Percentiles rank a stretch among this genome's conserved stretches.
These are phyloP conservation scores for Heterobasidion irregulare DNA, from an alignment of 1,284 basidiomycete genomes.

Conservation along the genomic window DNA sequence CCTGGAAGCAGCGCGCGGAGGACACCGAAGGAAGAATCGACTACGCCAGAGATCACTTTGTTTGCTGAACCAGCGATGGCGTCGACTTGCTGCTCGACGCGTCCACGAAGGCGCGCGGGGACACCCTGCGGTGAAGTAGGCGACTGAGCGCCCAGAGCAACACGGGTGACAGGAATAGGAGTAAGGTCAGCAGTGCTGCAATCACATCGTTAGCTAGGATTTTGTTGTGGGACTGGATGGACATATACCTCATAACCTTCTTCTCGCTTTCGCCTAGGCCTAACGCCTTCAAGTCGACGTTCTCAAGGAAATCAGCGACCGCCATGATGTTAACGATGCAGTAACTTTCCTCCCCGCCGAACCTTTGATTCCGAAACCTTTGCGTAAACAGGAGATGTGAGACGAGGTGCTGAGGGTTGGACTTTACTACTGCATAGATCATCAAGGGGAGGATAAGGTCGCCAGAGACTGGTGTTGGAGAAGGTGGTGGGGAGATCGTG, in stretches of 20 bases:
- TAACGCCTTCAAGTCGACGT: constrained; percentile 78
- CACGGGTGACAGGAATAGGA: constrained; percentile 55
- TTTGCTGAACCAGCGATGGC: constrained; percentile 78
- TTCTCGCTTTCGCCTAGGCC: constrained; percentile 66
- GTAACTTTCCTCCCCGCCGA: constrained; percentile 82
- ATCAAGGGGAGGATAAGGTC: constrained; percentile 84
- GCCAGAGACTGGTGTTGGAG: constrained; percentile 49
- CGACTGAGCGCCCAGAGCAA: constrained; percentile 16
- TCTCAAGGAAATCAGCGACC: constrained; percentile 89
- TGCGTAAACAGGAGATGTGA: constrained; percentile 85
- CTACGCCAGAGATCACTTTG: constrained; percentile 78
- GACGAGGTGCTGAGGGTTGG: constrained; percentile 79
- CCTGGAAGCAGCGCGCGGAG: constrained; percentile 55
- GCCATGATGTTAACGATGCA: constrained; percentile 92
- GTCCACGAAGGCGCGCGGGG: constrained; percentile 52
- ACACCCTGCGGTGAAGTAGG: constrained; percentile 23
- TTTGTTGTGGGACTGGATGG: neutral
- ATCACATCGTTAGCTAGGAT: neutral
- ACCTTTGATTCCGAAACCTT: constrained; percentile 69
- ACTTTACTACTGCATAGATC: constrained; percentile 86
- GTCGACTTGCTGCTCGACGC: constrained; percentile 78
- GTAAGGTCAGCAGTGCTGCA: constrained; percentile 65
- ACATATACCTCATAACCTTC: constrained; percentile 45
- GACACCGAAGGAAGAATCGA: constrained; percentile 79
- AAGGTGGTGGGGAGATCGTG: constrained; percentile 20